Conservation (phyloP, 257 asterid species). For the Solanum sejunctum region DNA sequence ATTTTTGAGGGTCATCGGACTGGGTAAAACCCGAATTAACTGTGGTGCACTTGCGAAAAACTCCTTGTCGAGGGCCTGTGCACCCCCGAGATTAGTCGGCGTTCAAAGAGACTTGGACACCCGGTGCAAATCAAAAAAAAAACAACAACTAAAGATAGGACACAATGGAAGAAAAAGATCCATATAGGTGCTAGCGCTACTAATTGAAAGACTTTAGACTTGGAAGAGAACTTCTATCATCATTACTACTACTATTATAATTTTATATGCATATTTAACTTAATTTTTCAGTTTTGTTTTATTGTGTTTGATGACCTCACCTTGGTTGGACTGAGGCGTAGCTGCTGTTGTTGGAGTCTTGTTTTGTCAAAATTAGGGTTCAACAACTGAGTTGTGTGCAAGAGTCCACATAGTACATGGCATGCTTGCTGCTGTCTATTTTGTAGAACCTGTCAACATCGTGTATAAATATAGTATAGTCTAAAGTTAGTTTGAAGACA, state of each 20-base stretch:
- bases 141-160: not conserved
- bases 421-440: not conserved
- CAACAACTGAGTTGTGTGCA: not conserved
- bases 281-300: not conserved
- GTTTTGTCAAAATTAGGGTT: not conserved
- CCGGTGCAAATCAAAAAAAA: too few species aligned
- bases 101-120: too few species aligned
- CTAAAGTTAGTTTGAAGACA: not conserved
- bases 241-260: not conserved
- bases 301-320: not conserved
- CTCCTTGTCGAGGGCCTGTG: too few species aligned
- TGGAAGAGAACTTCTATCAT: not conserved
- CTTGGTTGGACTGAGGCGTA: not conserved
- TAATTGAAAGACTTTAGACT: not conserved
- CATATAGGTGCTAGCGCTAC: not conserved
- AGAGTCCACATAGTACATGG: not conserved
- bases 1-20: too few species aligned
- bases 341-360: not conserved
- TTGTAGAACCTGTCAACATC: not conserved
- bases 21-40: too few species aligned
- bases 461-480: not conserved
- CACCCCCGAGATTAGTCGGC: too few species aligned
- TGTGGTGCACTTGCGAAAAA: too few species aligned
- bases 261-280: not conserved
- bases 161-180: not conserved